These are phyloP conservation scores for Aureobasidium sp. DNA, from an alignment of 2,329 filamentous ascomycete genomes.

Conservation along the genomic window DNA sequence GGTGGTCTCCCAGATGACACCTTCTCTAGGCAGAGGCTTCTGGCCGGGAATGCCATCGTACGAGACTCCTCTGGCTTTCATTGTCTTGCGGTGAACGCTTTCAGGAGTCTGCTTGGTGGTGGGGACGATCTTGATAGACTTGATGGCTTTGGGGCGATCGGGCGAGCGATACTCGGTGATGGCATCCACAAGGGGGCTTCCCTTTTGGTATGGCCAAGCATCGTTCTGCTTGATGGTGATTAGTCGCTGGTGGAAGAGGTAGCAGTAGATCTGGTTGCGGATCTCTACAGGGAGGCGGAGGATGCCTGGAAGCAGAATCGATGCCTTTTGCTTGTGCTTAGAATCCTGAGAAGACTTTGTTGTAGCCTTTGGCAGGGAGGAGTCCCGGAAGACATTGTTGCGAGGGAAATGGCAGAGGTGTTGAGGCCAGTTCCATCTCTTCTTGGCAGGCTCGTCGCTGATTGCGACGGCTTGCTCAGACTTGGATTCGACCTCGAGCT, in stretches of 20 bases:
- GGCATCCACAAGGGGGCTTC: neutral
- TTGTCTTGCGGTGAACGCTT: neutral
- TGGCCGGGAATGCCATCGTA: neutral
- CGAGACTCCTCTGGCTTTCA: neutral
- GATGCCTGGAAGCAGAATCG: neutral
- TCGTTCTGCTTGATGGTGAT: neutral
- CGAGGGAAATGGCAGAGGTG: neutral
- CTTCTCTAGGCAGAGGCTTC: neutral
- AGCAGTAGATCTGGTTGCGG: slow-evolving; percentile 10
- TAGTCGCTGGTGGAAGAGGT: neutral
- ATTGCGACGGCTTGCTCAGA: neutral
- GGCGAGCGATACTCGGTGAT: neutral
- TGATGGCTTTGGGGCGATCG: neutral
- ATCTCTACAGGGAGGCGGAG: slow-evolving; percentile 1
- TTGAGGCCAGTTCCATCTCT: neutral
- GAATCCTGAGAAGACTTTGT: neutral
- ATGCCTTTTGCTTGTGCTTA: neutral
- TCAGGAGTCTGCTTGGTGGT: neutral
- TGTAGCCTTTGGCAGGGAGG: neutral
- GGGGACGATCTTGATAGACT: neutral
- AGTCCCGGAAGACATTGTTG: neutral
- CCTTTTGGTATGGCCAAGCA: neutral
- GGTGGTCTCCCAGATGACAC: neutral
- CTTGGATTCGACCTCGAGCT: neutral
- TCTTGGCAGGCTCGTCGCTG: neutral